A percentile compares a stretch with the other conserved stretches of the same genome.
phyloP scores from a whole-genome alignment of 164 flowering plant genomes.

The Berberis thunbergii region DNA sequence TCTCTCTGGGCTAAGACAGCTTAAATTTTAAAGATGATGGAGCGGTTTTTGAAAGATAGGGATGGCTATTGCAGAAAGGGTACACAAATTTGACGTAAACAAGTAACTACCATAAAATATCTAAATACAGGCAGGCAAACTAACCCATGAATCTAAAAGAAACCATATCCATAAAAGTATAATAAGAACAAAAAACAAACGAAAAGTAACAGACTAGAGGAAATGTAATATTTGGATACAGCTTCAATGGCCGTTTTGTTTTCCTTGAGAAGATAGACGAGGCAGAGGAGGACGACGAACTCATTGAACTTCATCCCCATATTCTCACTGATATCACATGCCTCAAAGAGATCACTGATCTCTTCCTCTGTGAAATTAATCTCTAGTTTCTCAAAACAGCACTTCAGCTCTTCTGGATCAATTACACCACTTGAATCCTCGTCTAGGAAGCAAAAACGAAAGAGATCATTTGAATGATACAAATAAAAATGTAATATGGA shows the following conservation, averaged over 20 bases:
- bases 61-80: too few species aligned
- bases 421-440: conserved; percentile 78
- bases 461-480: neutral
- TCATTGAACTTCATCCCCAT: conserved; percentile 84
- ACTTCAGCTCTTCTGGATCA: conserved; percentile 74
- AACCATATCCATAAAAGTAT: neutral
- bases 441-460: conserved; percentile 35
- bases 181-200: neutral
- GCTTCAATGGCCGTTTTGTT: conserved; percentile 37
- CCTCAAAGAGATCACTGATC: conserved; percentile 67
- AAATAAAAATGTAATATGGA: neutral
- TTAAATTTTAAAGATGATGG: too few species aligned
- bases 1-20: too few species aligned
- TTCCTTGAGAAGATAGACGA: conserved; percentile 83
- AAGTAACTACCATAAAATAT: too few species aligned
- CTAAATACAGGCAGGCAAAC: too few species aligned
- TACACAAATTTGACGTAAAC: too few species aligned
- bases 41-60: too few species aligned
- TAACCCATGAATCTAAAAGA: too few species aligned
- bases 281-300: conserved; percentile 92
- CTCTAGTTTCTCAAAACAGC: conserved; percentile 64
- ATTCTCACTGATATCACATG: conserved; percentile 72
- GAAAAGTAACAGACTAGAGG: neutral
- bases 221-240: conserved; percentile 40
- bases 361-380: conserved; percentile 69